A percentile compares a stretch with the other conserved stretches of the same genome.
Evolutionary conservation across 352 stramenopile genomes (phyloP).

Genomic region (Aphanomyces stellatus): DNA sequence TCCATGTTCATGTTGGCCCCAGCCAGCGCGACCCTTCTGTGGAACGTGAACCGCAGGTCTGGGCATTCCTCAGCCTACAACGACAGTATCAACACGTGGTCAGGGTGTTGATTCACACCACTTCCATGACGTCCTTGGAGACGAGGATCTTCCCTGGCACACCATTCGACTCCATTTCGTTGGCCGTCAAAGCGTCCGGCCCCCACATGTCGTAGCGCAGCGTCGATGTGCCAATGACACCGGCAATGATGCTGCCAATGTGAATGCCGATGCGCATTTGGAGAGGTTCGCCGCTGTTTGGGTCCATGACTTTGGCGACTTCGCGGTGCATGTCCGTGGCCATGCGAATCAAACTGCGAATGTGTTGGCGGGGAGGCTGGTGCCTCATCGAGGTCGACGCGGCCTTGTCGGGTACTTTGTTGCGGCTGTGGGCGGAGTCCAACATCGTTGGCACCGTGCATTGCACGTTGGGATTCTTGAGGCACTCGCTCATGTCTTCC

Average conservation of each 20-base stretch:
- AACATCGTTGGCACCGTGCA: neutral
- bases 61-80: constrained; percentile 20
- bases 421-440: neutral
- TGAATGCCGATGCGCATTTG: constrained; percentile 86
- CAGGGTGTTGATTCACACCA: constrained; percentile 30
- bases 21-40: constrained; percentile 74
- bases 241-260: constrained; percentile 80
- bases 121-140: constrained; percentile 66
- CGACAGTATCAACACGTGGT: no score
- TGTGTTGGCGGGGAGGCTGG: no score
- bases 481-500: neutral
- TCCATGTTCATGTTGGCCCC: constrained; percentile 66
- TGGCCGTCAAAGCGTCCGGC: constrained; percentile 67
- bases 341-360: constrained; percentile 68
- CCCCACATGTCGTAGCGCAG: constrained; percentile 86
- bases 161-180: constrained; percentile 79
- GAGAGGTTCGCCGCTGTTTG: constrained; percentile 68
- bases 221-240: constrained; percentile 81
- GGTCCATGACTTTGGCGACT: constrained; percentile 71
- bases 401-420: neutral
- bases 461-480: neutral
- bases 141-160: constrained; percentile 73
- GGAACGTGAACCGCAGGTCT: constrained; percentile 70
- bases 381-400: no score
- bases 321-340: constrained; percentile 83